phyloP scores from a whole-genome alignment of 495 filamentous ascomycete genomes.

The Achaetomiella virescens region DNA sequence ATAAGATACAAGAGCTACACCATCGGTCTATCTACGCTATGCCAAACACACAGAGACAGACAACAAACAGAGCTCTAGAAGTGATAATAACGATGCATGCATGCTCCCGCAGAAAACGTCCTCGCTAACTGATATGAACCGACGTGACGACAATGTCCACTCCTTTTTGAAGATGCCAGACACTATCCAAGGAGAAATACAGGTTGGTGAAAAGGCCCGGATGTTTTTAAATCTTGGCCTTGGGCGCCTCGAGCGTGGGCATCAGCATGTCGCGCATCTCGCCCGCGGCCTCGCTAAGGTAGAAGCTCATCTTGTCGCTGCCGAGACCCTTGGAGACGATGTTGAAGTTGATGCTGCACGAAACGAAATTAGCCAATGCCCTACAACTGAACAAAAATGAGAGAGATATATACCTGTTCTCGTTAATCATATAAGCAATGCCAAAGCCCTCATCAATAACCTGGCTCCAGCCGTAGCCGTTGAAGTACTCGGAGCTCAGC shows the following conservation, averaged over 20 bases:
- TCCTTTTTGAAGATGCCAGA: too few species aligned
- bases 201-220: background rate
- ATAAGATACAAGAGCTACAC: too few species aligned
- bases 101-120: too few species aligned
- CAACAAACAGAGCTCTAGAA: too few species aligned
- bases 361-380: constrained; percentile 5
- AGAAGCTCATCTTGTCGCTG: constrained; percentile 88
- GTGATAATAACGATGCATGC: too few species aligned
- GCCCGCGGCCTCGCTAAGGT: constrained; percentile 83
- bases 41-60: too few species aligned
- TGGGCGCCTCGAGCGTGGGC: constrained; percentile 73
- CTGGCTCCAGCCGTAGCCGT: constrained; percentile 99
- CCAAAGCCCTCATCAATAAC: constrained; percentile 95
- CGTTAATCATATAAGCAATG: constrained; percentile 99
- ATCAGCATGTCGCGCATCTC: constrained; percentile 86
- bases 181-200: background rate
- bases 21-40: too few species aligned
- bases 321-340: constrained; percentile 91
- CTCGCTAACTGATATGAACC: too few species aligned
- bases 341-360: constrained; percentile 86
- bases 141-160: too few species aligned
- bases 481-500: constrained; percentile 94
- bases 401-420: constrained; percentile 59
- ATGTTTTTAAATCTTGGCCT: constrained; percentile 72
- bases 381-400: background rate